Evolutionary conservation across 1,284 basidiomycete species (phyloP), one percentile per base, ranked within the genome.

Genomic region (Amylostereum areolatum): DNA sequence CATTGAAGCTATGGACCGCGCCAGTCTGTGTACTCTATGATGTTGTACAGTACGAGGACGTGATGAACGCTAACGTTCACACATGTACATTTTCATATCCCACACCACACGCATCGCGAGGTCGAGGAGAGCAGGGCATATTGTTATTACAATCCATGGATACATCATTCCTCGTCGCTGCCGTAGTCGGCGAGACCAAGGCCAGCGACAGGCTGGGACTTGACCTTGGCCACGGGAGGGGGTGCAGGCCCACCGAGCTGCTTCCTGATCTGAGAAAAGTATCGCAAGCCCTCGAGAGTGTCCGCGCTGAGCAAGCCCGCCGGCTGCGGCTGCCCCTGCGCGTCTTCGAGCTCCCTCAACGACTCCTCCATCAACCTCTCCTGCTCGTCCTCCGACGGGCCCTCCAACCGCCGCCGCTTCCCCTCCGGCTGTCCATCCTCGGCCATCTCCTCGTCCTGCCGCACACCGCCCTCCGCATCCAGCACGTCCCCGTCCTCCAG

Each of bases 261-360:
- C 64, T 80, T 77, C 52, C 84, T 77, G 55, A 92, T 84, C 65
- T 92, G 83, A 5, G 88, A 81, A 60, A 94, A 92, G 61, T 92
- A 93, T 62, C 83, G 87, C 49, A 96, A 71, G 48, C 92, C 88
- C 57, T 94, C 89, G 29, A 95, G 63, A 3, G 92, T 86, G 59
- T 94, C 91, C 4, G 80, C 74, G 51, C 73, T 89, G 31, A 96
- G 71, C 29, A 95, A 66, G 0, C 89, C 85, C 40, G 56, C 64
- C 2, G 75, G 59, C 43, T 67, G 59, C 18, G 64, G 62, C 5
- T 61, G 61, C 18, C 18, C 18, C 18, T 18, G 18, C 18, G 18
- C 18, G 18, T 18, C 18, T 31, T 46, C 52, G 2, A 57, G 52
- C 33, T 63, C 55, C 30, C 10, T 11, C 7, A 43, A 28, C 5